Evolutionary conservation across 1,284 basidiomycete genomes (phyloP).

Genomic region (Moniliella sp.): DNA sequence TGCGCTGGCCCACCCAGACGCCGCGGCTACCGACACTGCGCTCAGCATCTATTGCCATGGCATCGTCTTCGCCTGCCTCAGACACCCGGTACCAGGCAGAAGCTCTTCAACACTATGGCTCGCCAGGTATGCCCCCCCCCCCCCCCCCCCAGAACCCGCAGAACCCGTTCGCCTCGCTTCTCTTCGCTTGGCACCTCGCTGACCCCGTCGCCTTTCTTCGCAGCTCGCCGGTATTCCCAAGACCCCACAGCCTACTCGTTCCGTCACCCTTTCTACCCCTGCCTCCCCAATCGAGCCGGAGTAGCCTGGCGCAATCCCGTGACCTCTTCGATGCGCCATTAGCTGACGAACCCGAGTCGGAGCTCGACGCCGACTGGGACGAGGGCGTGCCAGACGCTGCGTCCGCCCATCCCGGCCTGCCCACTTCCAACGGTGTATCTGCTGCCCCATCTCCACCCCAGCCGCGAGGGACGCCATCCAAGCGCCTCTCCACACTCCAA

Average conservation of each 20-base stretch:
- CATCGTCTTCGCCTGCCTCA: not conserved
- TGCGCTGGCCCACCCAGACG: no score
- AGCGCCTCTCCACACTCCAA: not conserved
- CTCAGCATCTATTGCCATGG: not conserved
- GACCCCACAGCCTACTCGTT: conserved; percentile 1
- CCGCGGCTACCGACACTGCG: no score
- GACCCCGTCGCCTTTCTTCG: not conserved
- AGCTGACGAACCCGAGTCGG: no score
- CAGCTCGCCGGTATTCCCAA: not conserved
- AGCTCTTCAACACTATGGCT: conserved; percentile 1
- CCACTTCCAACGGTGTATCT: not conserved
- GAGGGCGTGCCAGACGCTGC: no score
- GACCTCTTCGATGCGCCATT: no score
- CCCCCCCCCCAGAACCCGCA: not conserved
- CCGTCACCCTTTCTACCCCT: not conserved
- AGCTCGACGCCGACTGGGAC: no score
- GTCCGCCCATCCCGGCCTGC: no score
- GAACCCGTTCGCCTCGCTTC: not conserved
- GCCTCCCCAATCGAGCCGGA: not conserved
- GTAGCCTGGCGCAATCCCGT: not conserved
- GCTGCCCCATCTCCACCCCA: not conserved
- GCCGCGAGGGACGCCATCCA: not conserved
- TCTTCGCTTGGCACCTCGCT: not conserved
- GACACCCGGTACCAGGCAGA: not conserved
- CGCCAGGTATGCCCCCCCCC: not conserved